These are phyloP conservation scores for Dunaliella primolecta DNA, from an alignment of 139 green algal species.

Conservation along the genomic window DNA sequence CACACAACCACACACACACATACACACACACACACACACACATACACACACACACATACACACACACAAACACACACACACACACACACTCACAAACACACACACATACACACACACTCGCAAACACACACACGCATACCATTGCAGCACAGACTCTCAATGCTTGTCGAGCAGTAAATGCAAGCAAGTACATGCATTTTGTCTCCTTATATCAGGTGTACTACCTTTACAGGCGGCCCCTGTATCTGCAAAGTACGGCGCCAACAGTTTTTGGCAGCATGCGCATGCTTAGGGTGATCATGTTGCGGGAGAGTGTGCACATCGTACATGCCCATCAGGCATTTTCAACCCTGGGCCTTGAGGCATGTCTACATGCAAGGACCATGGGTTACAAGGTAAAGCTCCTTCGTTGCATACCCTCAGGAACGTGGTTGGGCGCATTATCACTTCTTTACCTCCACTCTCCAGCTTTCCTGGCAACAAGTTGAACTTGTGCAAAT, in stretches of 20 bases:
- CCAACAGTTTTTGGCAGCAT: slow-evolving; percentile 68
- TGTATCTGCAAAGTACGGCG: slow-evolving; percentile 69
- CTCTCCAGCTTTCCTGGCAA: no score
- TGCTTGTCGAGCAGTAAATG: no score
- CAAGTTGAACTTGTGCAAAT: no score
- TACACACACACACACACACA: neutral
- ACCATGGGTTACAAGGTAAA: slow-evolving; percentile 75
- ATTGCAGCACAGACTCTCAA: no score
- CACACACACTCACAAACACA: no score
- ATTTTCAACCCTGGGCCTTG: slow-evolving; percentile 81
- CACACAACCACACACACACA: no score
- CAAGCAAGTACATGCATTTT: neutral
- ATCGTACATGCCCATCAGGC: slow-evolving; percentile 87
- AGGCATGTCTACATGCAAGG: slow-evolving; percentile 77
- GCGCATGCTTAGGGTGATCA: slow-evolving; percentile 63
- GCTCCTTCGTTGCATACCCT: no score
- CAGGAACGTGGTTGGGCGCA: no score
- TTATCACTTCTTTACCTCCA: no score
- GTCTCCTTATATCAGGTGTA: slow-evolving; percentile 73
- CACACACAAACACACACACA: neutral
- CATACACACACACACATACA: neutral
- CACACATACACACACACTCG: no score
- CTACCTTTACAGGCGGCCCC: slow-evolving; percentile 74
- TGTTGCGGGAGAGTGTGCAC: slow-evolving; percentile 75
- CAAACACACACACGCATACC: no score